Evolutionary conservation across 768 basidiomycete genomes (phyloP), one percentile per base, ranked within the genome.

Genomic region (Xerocomus brunneocitrinus): DNA sequence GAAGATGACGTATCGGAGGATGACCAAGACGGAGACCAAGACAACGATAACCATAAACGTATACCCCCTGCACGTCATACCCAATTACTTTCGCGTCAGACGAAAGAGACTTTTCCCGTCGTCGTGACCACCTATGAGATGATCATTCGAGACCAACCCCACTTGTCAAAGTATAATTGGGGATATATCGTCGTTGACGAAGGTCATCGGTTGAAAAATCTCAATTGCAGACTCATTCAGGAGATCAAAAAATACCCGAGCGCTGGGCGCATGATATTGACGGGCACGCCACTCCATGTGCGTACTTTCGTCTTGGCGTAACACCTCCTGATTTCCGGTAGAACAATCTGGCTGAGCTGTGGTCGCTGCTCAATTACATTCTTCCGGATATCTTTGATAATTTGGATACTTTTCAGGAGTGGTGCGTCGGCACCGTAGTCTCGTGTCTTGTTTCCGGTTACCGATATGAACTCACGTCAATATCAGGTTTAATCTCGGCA

Each of bases 131-230:
- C 92, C 2, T 95, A 93, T 67, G 90, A 98, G 66, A 89, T 98
- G 67, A 82, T 94, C 59, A 95, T 94, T 64, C 87, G 82, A 55
- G 89, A 97, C 68, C 81, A 85, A 30, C 70, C 75, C 35, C 79
- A 85, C 60, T 77, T 88, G 49, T 70, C 74, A 43, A 78, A 78
- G 54, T 89, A 89, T 66, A 72, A 80, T 40, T 91, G 88, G 87
- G 84, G 89, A 25, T 97, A 95, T 66, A 91, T 98, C 66, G 91
- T 98, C 54, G 95, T 99, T 3, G 92, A 95, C 66, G 92, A 95
- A 71, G 92, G 95, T 0, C 97, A 99, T 70, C 77, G 95, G 24
- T 69, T 99, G 66, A 98, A 98, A 76, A 99, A 99, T 63, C 76
- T 95, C 53, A 82, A 98, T 63, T 93, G 92, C 70, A 87, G 82